Conservation (phyloP, 805 yeast genomes). For the Metschnikowia chrysomelidarum region DNA sequence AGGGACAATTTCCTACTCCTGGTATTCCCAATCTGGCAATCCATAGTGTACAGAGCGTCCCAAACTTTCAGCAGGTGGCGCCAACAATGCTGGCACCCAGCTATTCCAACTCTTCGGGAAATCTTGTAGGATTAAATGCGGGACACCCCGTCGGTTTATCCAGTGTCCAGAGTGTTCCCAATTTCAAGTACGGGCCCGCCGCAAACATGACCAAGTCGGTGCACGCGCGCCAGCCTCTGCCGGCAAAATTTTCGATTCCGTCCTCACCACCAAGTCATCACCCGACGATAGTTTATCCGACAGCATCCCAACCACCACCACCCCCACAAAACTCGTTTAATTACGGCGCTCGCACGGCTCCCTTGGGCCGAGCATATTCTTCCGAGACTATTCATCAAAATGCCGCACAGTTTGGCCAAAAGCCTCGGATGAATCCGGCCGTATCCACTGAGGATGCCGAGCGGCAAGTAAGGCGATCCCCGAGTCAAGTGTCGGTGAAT, state of each 20-base stretch:
- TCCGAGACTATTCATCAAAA: constrained; percentile 1
- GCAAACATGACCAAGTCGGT: constrained; percentile 1
- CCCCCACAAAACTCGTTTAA: too few species aligned
- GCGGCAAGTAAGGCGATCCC: constrained; percentile 10
- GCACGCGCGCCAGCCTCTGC: constrained; percentile 13
- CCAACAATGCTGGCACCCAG: too few species aligned
- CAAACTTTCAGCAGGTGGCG: constrained; percentile 9
- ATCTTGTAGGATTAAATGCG: too few species aligned
- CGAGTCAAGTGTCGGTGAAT: constrained; percentile 27
- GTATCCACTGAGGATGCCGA: constrained; percentile 1
- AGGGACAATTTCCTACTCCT: constrained; percentile 9
- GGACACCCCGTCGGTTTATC: too few species aligned
- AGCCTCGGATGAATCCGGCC: constrained; percentile 2
- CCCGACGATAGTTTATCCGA: too few species aligned
- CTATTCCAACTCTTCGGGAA: too few species aligned
- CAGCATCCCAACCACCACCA: too few species aligned
- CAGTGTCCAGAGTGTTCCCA: constrained; percentile 9
- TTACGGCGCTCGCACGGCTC: background rate
- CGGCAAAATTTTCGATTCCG: constrained; percentile 30
- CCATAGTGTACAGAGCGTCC: constrained; percentile 10
- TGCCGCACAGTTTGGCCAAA: too few species aligned
- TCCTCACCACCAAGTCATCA: constrained; percentile 33
- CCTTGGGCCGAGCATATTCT: background rate
- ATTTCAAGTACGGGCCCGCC: constrained; percentile 1
- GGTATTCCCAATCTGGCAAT: background rate